Conservation (phyloP, 192 early-diverging fungal genomes). For the Umbelopsis sp. region DNA sequence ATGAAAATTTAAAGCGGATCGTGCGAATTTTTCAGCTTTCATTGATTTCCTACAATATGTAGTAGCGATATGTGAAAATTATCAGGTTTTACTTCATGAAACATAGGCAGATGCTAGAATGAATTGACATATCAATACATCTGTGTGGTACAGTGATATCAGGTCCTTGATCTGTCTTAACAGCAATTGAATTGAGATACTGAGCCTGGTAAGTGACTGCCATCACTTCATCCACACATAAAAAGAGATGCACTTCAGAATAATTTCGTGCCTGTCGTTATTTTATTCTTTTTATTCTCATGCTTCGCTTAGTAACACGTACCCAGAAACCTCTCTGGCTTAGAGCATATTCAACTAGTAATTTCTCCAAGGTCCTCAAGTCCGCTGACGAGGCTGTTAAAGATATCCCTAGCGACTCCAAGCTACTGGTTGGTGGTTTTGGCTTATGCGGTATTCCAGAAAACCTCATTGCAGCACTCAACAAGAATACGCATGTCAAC, state of each 20-base stretch:
- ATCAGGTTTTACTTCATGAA: too few species aligned
- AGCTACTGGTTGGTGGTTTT: constrained; percentile 71
- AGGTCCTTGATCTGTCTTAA: too few species aligned
- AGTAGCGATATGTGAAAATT: too few species aligned
- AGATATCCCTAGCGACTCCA: constrained; percentile 58
- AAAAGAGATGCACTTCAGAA: too few species aligned
- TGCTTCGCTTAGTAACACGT: neutral
- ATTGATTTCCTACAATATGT: too few species aligned
- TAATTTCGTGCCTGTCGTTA: too few species aligned
- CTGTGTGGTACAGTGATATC: too few species aligned
- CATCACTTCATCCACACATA: too few species aligned
- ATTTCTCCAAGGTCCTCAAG: constrained; percentile 49
- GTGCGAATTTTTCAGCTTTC: neutral
- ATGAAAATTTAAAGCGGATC: neutral
- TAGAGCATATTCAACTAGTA: neutral
- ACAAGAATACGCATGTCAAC: constrained; percentile 59
- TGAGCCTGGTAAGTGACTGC: too few species aligned
- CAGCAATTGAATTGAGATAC: too few species aligned
- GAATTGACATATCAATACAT: too few species aligned
- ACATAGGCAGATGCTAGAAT: too few species aligned
- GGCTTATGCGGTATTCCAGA: constrained; percentile 83
- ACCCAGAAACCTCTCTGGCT: neutral
- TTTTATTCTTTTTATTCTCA: neutral
- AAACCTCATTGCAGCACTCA: constrained; percentile 70
- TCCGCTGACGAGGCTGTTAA: constrained; percentile 64